Base-by-base conservation (phyloP, 345 rosid species). In the Eutrema japonicum region DNA sequence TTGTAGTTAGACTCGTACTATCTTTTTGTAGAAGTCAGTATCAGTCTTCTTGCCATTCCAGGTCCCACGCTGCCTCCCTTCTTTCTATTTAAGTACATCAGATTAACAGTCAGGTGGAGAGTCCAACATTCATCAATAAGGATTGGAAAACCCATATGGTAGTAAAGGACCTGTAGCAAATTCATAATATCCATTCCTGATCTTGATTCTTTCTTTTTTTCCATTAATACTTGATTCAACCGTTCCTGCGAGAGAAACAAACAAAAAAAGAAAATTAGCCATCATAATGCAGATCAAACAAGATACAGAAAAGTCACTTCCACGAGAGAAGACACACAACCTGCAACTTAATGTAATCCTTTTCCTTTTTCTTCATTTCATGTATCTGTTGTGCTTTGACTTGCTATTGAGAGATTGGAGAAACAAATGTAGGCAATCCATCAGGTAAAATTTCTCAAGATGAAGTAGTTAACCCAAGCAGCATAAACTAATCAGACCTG, bases 101-200 rank as follows among this genome's bases (percentile, higher is more conserved):
- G 68, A 76, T 14, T 57, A 26, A 16, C 10, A 47, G 30, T 56
- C 3, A 60, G 48, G 51, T 47, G 47, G 52, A 58, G 50, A 72
- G 12, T n/a, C 7, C 37, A 4, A 46, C 33, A 42, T 49, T 54
- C n/a, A 26, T 14, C 41, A 58, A 41, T 47, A 46, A 16, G 3
- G n/a, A 40, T 4, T 38, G 35, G 26, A 54, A 37, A 35, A 35
- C 3, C 12, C 56, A 35, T 61, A 13, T n/a, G 16, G 49, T 30
- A 47, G 60, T 61, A 32, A 64, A 59, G 43, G 66, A 92, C 98
- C 98, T 92, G 97, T 75, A 95, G 90, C 83, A 95, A 77, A 85
- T 92, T 95, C 98, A 95, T 92, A 66, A 95, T 92, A 81, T 95
- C 98, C 96, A 95, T 92, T 75, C 99, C 99, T 12, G 99, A 95